Base-by-base conservation (phyloP, 208 protist species). In the Zelonia costaricensis region DNA sequence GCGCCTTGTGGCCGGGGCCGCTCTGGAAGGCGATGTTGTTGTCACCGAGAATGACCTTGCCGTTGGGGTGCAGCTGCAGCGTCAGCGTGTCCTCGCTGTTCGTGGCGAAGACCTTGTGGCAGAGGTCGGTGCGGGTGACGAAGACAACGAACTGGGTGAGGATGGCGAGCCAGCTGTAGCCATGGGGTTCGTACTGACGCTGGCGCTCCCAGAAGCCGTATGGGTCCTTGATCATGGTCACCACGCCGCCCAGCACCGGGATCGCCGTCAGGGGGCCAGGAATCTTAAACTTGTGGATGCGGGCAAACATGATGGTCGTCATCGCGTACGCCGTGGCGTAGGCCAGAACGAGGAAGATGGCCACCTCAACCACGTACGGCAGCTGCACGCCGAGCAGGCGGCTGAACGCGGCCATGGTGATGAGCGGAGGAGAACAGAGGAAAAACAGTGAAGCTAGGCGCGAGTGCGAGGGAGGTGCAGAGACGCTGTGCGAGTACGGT, bases 11-110 rank as follows among this genome's bases (percentile, higher is more conserved):
- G 22, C 69, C 48, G n/a, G 84, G 82, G 56, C 87, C 84, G 71
- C 78, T 90, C 72, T 91, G 84, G 56, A 94, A 91, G 23, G 87
- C 87, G 53, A 94, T 91, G 68, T 90, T 94, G 73, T 88, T 89
- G 69, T 93, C 84, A 25, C 87, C 87, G 1, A 93, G 80, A 63
- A 93, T 93, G 48, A 89, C 72, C 65, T 84, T 86, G 46, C 82
- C 84, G 70, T 84, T 91, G 36, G 87, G 84, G 72, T 93, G 87
- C 63, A 93, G 80, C 63, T 91, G 82, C 18, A 91, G 74, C 8
- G 84, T 90, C 25, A 91, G 73, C 3, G 79, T 80, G 63, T 85
- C 78, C 59, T 91, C 84, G 69, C 84, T 77, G 73, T 91, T 90
- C 5, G 67, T 81, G 27, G 78, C 69, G 55, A 94, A 94, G 62